phyloP scores from a whole-genome alignment of 1,284 basidiomycete species.

The Moesziomyces sp. region DNA sequence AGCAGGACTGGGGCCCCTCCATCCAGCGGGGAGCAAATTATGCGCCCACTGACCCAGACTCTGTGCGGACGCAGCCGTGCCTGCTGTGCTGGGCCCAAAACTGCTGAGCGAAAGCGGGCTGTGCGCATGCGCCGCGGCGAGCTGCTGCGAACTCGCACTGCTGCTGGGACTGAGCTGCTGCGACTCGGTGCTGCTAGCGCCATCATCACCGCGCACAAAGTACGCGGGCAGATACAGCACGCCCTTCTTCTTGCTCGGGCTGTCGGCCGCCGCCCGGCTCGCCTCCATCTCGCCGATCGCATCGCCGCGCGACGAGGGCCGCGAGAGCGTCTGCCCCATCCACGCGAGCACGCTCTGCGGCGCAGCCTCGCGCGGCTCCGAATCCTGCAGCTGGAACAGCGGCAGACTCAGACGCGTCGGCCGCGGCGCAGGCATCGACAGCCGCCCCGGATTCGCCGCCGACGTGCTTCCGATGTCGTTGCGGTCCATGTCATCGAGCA shows the following conservation, averaged over 20 bases:
- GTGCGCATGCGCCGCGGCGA: slow-evolving; percentile 2
- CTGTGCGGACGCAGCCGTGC: neutral
- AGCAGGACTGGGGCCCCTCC: slow-evolving; percentile 31
- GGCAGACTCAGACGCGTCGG: slow-evolving; percentile 44
- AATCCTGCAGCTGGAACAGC: slow-evolving; percentile 49
- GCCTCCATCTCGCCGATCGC: slow-evolving; percentile 31
- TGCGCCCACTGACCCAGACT: slow-evolving; percentile 35
- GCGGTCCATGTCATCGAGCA: slow-evolving; percentile 11
- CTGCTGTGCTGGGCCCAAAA: neutral
- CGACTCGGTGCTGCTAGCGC: slow-evolving; percentile 1
- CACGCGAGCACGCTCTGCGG: slow-evolving; percentile 48
- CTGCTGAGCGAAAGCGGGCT: slow-evolving; percentile 7
- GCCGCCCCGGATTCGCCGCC: slow-evolving; percentile 25
- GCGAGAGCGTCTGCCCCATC: slow-evolving; percentile 44
- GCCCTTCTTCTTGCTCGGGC: slow-evolving; percentile 44
- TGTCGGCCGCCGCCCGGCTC: slow-evolving; percentile 6
- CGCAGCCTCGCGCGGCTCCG: slow-evolving; percentile 29
- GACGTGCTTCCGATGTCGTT: slow-evolving; percentile 23
- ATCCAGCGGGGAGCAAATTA: slow-evolving; percentile 16
- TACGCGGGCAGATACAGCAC: slow-evolving; percentile 54
- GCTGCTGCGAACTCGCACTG: slow-evolving; percentile 5
- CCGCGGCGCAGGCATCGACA: slow-evolving; percentile 39
- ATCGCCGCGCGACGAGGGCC: slow-evolving; percentile 39
- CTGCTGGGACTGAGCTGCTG: neutral
- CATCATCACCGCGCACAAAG: slow-evolving; percentile 50